Evolutionary conservation across 2,329 filamentous ascomycete species (phyloP).

Genomic region (Aspergillus sojae): DNA sequence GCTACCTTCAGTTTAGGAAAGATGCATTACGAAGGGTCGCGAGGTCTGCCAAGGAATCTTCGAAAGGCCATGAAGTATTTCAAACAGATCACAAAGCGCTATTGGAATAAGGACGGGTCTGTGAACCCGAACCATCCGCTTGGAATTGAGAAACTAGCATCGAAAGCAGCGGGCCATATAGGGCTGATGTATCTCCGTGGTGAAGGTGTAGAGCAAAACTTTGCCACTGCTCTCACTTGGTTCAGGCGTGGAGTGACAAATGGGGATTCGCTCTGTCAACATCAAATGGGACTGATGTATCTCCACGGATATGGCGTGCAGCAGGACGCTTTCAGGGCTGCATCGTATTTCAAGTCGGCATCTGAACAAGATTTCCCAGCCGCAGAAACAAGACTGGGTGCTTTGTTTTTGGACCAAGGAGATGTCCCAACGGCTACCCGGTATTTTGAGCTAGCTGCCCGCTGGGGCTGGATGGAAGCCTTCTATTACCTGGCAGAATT

Average conservation of each 20-base stretch:
- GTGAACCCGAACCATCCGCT: slow-evolving; percentile 69
- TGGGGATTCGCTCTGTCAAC: slow-evolving; percentile 81
- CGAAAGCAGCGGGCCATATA: slow-evolving; percentile 82
- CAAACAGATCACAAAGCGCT: slow-evolving; percentile 73
- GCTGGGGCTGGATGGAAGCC: slow-evolving; percentile 82
- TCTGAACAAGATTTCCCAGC: slow-evolving; percentile 80
- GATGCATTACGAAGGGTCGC: slow-evolving; percentile 84
- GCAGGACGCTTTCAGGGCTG: slow-evolving; percentile 71
- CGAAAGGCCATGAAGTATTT: slow-evolving; percentile 79
- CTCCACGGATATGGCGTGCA: slow-evolving; percentile 74
- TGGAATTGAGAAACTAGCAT: slow-evolving; percentile 74
- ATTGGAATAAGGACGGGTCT: slow-evolving; percentile 81
- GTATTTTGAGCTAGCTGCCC: slow-evolving; percentile 84
- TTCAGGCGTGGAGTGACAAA: slow-evolving; percentile 76
- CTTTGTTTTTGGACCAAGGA: slow-evolving; percentile 84
- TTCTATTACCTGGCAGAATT: slow-evolving; percentile 92
- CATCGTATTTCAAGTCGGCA: slow-evolving; percentile 74
- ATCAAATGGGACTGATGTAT: slow-evolving; percentile 81
- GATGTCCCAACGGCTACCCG: slow-evolving; percentile 77
- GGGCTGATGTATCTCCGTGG: slow-evolving; percentile 88
- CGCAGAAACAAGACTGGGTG: slow-evolving; percentile 80
- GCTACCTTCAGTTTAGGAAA: slow-evolving; percentile 84
- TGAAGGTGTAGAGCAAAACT: slow-evolving; percentile 80
- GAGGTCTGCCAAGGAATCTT: slow-evolving; percentile 72
- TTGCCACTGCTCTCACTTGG: slow-evolving; percentile 75